phyloP scores from a whole-genome alignment of 345 rosid species.

The Arabis hirsuta region DNA sequence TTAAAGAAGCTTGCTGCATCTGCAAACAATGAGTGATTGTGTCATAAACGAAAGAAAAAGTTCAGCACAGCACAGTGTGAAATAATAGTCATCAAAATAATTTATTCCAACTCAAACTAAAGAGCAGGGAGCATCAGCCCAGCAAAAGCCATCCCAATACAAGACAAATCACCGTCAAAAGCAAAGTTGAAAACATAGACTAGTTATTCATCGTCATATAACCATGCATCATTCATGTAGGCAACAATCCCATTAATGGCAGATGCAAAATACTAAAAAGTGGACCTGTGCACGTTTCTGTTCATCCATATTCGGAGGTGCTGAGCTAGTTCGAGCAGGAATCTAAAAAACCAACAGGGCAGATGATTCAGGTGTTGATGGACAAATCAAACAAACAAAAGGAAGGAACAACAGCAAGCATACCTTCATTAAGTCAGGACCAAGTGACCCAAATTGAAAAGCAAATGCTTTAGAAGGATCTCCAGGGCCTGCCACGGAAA shows the following conservation, averaged over 20 bases:
- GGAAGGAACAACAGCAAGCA: slow-evolving; percentile 44
- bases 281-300: slow-evolving; percentile 90
- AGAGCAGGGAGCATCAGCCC: background rate
- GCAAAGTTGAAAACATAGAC: slow-evolving; percentile 19
- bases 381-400: slow-evolving; percentile 19
- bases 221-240: slow-evolving; percentile 5
- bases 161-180: slow-evolving; percentile 19
- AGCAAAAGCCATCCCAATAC: slow-evolving; percentile 16
- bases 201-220: slow-evolving; percentile 10
- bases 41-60: slow-evolving; percentile 26
- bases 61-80: slow-evolving; percentile 9
- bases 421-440: slow-evolving; percentile 81
- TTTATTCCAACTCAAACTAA: background rate
- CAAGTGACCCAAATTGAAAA: slow-evolving; percentile 88
- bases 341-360: slow-evolving; percentile 50
- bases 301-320: slow-evolving; percentile 98
- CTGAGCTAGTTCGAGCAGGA: slow-evolving; percentile 96
- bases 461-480: slow-evolving; percentile 72
- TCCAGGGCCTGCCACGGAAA: slow-evolving; percentile 45
- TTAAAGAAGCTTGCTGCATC: slow-evolving; percentile 68
- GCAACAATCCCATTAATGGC: slow-evolving; percentile 13
- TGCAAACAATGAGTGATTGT: slow-evolving; percentile 47
- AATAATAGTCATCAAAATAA: slow-evolving; percentile 15
- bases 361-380: slow-evolving; percentile 29
- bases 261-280: slow-evolving; percentile 23